Base-by-base conservation (phyloP, 2,329 filamentous ascomycete species). In the Periconia macrospinosa region DNA sequence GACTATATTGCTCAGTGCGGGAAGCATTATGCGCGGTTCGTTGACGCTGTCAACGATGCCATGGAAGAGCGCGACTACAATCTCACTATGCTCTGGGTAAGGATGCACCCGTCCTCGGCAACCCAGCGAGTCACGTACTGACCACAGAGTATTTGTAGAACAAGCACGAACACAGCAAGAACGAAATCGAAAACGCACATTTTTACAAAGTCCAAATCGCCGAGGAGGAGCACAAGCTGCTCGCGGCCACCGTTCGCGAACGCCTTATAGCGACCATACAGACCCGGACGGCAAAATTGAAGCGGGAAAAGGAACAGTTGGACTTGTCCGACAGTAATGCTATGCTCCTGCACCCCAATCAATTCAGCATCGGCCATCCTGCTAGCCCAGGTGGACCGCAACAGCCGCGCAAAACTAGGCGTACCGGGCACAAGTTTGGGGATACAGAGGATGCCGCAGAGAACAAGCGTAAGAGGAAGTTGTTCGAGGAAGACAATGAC, bases 31-130 rank as follows among this genome's bases (percentile, higher is more conserved):
- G 83, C 88, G 54, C 86, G 91, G 62, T 97, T 95, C 77, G 86
- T 94, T 18, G 85, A 91, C 61, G 86, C 93, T 57, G 84, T 97
- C 50, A 95, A 97, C 70, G 88, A 95, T 72, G 83, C 91, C 8
- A 86, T 96, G 61, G 92, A 97, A 74, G 85, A 91, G 67, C 85
- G 91, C 63, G 94, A 99, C 78, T 87, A 89, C 59, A 86, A 92
- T 64, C 77, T 97, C 68, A 87, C 89, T 7, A 84, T 88, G 68
- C 84, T 96, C 61, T 88, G 89, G 82, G 94, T 96, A 80, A 68
- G 85, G 51, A 30, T 35, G 47, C 47, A 23, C 37, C 17, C 42
- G 40, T 17, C 41, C 43, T 30, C 17, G 18, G 14, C 23, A 37
- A 33, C 17, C 42, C 20, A 23, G n/a, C 18, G 15, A 33, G 30